Conservation (phyloP, 345 rosid species). For the Abelmoschus esculentus region DNA sequence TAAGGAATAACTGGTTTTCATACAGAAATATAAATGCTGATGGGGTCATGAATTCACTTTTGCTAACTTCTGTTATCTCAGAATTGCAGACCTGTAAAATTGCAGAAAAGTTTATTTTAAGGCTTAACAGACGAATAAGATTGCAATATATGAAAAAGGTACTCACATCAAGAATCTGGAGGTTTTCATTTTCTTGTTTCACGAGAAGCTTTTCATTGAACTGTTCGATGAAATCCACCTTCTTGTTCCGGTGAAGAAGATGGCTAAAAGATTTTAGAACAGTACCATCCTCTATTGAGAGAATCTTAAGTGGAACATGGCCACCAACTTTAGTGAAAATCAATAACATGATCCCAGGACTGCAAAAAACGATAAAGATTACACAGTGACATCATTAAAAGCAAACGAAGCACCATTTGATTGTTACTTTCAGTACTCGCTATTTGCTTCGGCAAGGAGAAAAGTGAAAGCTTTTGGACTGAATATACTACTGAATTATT, state of each 20-base stretch:
- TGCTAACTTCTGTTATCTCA: conserved; percentile 71
- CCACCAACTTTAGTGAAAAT: conserved; percentile 69
- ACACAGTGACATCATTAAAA: neutral
- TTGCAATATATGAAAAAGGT: neutral
- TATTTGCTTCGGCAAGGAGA: neutral
- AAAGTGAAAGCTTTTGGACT: neutral
- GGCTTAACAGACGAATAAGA: neutral
- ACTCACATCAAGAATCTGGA: conserved; percentile 92
- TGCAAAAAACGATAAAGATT: conserved; percentile 19
- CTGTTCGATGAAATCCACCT: conserved; percentile 96
- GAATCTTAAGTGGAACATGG: conserved; percentile 77
- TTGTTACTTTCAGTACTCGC: neutral
- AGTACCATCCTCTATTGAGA: conserved; percentile 93
- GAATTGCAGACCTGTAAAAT: conserved; percentile 61
- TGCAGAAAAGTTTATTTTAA: neutral
- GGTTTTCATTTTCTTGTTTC: conserved; percentile 94
- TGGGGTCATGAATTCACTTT: conserved; percentile 81
- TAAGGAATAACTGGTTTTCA: conserved; percentile 88
- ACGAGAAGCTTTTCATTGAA: conserved; percentile 98
- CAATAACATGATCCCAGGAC: conserved; percentile 96
- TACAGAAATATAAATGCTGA: conserved; percentile 90
- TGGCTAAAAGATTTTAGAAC: conserved; percentile 86
- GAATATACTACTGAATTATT: neutral
- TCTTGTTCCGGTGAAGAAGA: conserved; percentile 88
- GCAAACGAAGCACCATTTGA: neutral